Base-by-base conservation (phyloP, 768 basidiomycete species). In the Serendipita vermifera region DNA sequence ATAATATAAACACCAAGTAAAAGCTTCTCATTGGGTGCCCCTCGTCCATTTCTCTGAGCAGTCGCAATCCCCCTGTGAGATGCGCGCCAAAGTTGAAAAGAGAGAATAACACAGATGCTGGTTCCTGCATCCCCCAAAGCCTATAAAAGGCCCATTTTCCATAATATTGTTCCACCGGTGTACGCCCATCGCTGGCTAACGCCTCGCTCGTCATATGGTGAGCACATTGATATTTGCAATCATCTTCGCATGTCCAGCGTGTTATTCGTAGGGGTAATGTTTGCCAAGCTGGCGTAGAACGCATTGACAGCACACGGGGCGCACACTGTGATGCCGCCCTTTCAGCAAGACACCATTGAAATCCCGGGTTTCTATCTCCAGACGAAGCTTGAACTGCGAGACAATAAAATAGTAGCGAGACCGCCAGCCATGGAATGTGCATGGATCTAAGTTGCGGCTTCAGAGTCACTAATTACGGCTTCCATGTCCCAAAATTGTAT, bases 121-220 rank as follows among this genome's bases (percentile, higher is more conserved):
- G 93, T 69, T 99, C 94, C 65, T 98, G 94, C 68, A 90, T 84
- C 29, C 92, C 89, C n/a, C 73, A 70, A 20, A 86, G 71, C 29
- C 93, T 77, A 79, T 82, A 85, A 67, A 99, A 98, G 0, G 93
- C 89, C 94, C 94, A 98, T 72, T 98, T 98, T 14, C 94, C 96
- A 63, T 90, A 79, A 67, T 87, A 93, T 62, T 96, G 92, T 39
- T 86, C 78, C 1, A 87, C 69, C 1, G 36, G 54, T 51, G 9
- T 51, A n/a, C n/a, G n/a, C n/a, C n/a, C n/a, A n/a, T 51, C n/a
- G 2, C 11, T 51, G 2, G 57, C 61, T n/a, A 77, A 59, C 33
- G 80, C 78, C 5, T 69, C 64, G 59, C 80, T 76, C 3, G 87
- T 90, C 35, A 88, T 74, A 46, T 73, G 69, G 64, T 92, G 89